These are phyloP conservation scores for Aureobasidium zeae DNA, from an alignment of 2,329 filamentous ascomycete genomes.

Conservation along the genomic window DNA sequence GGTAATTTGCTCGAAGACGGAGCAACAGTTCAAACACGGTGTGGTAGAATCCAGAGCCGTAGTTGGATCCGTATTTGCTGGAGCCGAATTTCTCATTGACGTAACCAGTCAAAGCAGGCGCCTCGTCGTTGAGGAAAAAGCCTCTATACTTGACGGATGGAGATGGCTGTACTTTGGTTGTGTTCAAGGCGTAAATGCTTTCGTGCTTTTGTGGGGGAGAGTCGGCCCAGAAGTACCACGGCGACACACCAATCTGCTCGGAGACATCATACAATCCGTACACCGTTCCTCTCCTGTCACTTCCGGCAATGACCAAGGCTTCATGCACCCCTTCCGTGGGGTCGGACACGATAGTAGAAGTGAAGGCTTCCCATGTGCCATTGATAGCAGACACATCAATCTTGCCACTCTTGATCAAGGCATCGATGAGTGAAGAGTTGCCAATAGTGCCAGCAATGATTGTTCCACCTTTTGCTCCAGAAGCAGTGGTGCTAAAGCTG, in stretches of 20 bases:
- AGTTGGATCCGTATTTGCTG: conserved; percentile 13
- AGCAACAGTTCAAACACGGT: conserved; percentile 63
- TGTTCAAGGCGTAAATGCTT: conserved; percentile 47
- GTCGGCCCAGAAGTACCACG: conserved; percentile 62
- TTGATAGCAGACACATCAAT: conserved; percentile 49
- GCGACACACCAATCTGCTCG: conserved; percentile 64
- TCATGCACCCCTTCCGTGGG: conserved; percentile 48
- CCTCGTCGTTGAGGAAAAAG: conserved; percentile 63
- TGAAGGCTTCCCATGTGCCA: conserved; percentile 62
- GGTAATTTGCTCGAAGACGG: conserved; percentile 60
- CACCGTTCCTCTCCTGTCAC: conserved; percentile 58
- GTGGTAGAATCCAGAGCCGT: conserved; percentile 51
- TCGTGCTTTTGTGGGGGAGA: conserved; percentile 44
- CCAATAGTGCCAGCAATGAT: conserved; percentile 63
- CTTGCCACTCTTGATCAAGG: conserved; percentile 45
- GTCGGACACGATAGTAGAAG: conserved; percentile 48
- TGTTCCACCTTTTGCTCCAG: conserved; percentile 29
- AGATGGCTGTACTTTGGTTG: conserved; percentile 47
- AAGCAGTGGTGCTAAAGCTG: conserved; percentile 27
- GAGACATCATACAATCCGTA: conserved; percentile 63
- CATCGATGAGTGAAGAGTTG: conserved; percentile 53
- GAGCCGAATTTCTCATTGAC: conserved; percentile 45
- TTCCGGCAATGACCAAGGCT: conserved; percentile 57
- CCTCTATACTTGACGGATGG: conserved; percentile 60
- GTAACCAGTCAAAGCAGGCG: conserved; percentile 59